Percentiles rank a stretch among this genome's conserved stretches.
Evolutionary conservation across 768 basidiomycete genomes (phyloP).

Genomic region (Phlegmacium glaucopus): DNA sequence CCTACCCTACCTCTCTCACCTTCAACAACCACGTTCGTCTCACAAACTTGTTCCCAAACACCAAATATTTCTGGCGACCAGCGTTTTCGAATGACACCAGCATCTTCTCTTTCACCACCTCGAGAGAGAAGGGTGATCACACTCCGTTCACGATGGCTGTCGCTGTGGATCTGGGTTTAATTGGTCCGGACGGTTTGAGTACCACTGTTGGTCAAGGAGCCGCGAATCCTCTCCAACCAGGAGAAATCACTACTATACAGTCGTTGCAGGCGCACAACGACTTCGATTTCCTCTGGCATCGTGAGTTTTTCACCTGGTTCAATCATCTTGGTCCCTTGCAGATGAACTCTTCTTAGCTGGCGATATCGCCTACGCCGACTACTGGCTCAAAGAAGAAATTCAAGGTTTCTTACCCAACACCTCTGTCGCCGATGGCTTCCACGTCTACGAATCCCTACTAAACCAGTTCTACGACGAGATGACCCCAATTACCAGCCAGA

Average conservation of each 20-base stretch:
- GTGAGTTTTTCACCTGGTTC: slow-evolving; percentile 1
- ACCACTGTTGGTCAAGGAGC: neutral
- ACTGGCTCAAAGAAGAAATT: slow-evolving; percentile 17
- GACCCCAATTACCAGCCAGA: slow-evolving; percentile 15
- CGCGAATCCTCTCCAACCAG: slow-evolving; percentile 11
- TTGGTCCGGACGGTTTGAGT: slow-evolving; percentile 10
- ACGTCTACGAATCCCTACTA: slow-evolving; percentile 17
- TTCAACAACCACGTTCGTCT: slow-evolving; percentile 17
- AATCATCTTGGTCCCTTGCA: no score
- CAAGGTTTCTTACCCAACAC: slow-evolving; percentile 14
- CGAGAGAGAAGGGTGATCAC: slow-evolving; percentile 9
- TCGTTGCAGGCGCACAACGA: slow-evolving; percentile 7
- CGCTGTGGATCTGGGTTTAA: slow-evolving; percentile 14
- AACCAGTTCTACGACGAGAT: slow-evolving; percentile 19
- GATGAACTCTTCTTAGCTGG: slow-evolving; percentile 3
- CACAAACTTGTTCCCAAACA: slow-evolving; percentile 10
- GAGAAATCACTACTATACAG: slow-evolving; percentile 14
- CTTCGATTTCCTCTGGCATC: slow-evolving; percentile 16
- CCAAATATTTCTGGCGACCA: slow-evolving; percentile 13
- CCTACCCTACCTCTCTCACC: slow-evolving; percentile 14
- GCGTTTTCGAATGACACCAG: slow-evolving; percentile 1
- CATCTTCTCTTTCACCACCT: slow-evolving; percentile 11
- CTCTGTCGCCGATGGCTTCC: slow-evolving; percentile 12
- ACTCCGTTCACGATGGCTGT: slow-evolving; percentile 12
- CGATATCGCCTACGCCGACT: slow-evolving; percentile 16